Percentiles rank a stretch among this genome's conserved stretches.
Evolutionary conservation across 148 eudicot genomes (phyloP).

Genomic region (Salicornia ramosissima): DNA sequence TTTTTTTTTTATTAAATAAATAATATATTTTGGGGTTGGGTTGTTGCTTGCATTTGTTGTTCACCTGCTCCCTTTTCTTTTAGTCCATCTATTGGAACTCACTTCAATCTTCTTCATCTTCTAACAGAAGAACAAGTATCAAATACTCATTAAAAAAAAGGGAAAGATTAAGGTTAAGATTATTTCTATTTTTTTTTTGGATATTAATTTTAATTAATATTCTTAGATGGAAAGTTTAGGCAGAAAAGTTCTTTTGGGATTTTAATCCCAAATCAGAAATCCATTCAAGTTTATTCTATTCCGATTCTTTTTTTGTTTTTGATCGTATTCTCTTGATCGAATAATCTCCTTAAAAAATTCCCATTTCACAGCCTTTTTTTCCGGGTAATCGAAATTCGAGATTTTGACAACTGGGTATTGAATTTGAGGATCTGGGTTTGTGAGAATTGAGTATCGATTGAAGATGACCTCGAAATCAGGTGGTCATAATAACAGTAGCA

Average conservation of each 20-base stretch:
- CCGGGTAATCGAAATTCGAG: constrained; percentile 18
- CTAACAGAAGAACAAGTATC: constrained; percentile 1
- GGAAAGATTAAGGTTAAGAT: not conserved
- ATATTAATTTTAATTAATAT: constrained; percentile 9
- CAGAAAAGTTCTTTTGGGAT: not conserved
- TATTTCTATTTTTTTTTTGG: not conserved
- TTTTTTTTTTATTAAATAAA: not conserved
- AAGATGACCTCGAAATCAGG: constrained; percentile 39
- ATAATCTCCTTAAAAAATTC: not conserved
- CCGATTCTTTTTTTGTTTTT: not conserved
- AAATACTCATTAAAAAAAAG: not conserved
- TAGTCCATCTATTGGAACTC: not conserved
- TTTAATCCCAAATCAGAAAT: constrained; percentile 19
- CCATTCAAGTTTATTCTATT: constrained; percentile 9
- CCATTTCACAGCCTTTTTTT: not conserved
- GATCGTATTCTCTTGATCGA: constrained; percentile 18
- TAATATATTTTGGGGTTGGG: not conserved
- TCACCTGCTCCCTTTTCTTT: constrained; percentile 18
- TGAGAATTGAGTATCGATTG: constrained; percentile 23
- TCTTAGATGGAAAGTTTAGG: constrained; percentile 10
- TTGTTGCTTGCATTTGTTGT: constrained; percentile 14
- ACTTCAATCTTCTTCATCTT: constrained; percentile 6
- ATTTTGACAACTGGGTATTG: constrained; percentile 36
- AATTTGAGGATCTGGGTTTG: constrained; percentile 42
- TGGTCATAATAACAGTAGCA: constrained; percentile 7